Conservation (phyloP, 768 basidiomycete species). For the Suillus fuscotomentosus region DNA sequence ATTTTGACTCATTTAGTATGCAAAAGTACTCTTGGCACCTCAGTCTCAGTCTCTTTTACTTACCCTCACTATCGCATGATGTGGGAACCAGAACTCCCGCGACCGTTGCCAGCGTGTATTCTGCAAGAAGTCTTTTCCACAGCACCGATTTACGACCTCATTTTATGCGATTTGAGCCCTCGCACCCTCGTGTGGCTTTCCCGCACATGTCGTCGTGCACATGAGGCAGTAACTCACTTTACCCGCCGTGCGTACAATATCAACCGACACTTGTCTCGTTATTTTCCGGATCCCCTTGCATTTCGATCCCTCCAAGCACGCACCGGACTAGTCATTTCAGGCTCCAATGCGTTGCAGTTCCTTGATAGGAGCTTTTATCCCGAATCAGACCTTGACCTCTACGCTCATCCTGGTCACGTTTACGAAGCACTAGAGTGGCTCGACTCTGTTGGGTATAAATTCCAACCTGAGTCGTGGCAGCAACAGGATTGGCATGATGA, state of each 20-base stretch:
- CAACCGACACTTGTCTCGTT: conserved; percentile 33
- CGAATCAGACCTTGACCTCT: conserved; percentile 52
- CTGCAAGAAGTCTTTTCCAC: conserved; percentile 9
- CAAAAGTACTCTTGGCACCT: too few relatives aligned
- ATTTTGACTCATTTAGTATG: too few relatives aligned
- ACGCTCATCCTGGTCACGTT: conserved; percentile 34
- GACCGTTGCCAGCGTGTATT: neutral
- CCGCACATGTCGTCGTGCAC: conserved; percentile 18
- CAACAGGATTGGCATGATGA: conserved; percentile 14
- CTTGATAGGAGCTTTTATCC: conserved; percentile 43
- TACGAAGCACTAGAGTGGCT: conserved; percentile 34
- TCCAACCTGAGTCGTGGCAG: conserved; percentile 8
- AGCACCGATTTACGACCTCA: conserved; percentile 20
- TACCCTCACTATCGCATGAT: neutral
- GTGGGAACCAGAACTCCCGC: neutral
- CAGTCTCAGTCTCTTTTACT: neutral
- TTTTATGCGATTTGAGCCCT: conserved; percentile 22
- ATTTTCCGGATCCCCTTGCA: conserved; percentile 33
- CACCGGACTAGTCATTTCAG: conserved; percentile 49
- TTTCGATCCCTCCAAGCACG: conserved; percentile 44
- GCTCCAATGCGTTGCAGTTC: conserved; percentile 53
- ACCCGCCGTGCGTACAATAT: conserved; percentile 32
- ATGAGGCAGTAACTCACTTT: conserved; percentile 19
- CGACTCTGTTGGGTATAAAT: conserved; percentile 29
- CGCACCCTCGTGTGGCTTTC: conserved; percentile 23